phyloP scores from a whole-genome alignment of 306 rosid species.

The Fagus sylvatica region DNA sequence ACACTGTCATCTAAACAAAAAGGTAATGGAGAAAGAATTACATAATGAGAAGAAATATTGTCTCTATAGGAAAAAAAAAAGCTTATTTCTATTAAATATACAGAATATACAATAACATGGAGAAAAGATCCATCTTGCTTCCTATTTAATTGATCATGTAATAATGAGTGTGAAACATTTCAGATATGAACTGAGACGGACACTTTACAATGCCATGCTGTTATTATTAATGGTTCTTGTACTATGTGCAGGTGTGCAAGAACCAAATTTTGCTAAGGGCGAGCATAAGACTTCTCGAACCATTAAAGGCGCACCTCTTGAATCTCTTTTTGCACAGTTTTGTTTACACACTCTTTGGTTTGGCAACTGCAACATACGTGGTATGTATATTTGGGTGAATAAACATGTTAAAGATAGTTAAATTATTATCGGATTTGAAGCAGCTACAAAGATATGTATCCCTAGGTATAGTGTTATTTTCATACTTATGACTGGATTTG shows the following conservation, averaged over 20 bases:
- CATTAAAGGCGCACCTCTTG: constrained; percentile 84
- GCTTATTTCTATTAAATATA: background rate
- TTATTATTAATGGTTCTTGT: constrained; percentile 19
- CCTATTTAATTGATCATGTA: constrained; percentile 4
- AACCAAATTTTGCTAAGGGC: constrained; percentile 40
- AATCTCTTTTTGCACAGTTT: constrained; percentile 82
- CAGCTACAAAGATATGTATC: constrained; percentile 20
- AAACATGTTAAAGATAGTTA: background rate
- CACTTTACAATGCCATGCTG: constrained; percentile 15
- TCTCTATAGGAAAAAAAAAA: background rate
- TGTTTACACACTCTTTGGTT: constrained; percentile 93
- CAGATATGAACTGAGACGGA: constrained; percentile 16
- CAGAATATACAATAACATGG: background rate
- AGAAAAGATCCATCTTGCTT: background rate
- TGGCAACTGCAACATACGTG: constrained; percentile 94
- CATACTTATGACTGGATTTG: constrained; percentile 27
- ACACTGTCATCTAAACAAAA: background rate
- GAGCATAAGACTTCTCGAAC: constrained; percentile 63
- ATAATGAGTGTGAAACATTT: constrained; percentile 13
- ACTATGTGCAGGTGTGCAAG: constrained; percentile 48
- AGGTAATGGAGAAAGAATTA: no score
- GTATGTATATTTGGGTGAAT: constrained; percentile 37
- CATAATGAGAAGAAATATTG: background rate
- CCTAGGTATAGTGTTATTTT: constrained; percentile 24
- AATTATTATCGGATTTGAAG: constrained; percentile 3